phyloP scores from a whole-genome alignment of 805 yeast species.

The Yarrowia sp. region DNA sequence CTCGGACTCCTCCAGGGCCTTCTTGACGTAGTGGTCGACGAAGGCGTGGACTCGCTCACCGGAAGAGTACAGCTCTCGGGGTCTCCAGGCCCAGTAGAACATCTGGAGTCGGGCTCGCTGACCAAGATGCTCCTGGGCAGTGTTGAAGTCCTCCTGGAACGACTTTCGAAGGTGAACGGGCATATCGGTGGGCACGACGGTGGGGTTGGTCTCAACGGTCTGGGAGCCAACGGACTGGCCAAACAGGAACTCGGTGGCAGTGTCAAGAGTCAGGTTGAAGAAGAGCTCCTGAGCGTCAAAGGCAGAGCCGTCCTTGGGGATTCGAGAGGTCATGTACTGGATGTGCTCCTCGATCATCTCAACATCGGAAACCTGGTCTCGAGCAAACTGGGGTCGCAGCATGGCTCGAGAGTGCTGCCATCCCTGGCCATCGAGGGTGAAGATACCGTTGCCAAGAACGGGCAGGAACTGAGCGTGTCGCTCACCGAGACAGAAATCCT shows the following conservation, averaged over 20 bases:
- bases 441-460: conserved; percentile 51
- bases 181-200: conserved; percentile 41
- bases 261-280: conserved; percentile 49
- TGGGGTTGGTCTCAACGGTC: conserved; percentile 38
- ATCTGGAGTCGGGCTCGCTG: conserved; percentile 43
- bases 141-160: conserved; percentile 43
- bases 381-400: conserved; percentile 51
- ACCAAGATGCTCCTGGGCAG: conserved; percentile 42
- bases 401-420: conserved; percentile 52
- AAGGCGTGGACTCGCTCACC: conserved; percentile 48
- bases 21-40: conserved; percentile 54
- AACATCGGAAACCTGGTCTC: conserved; percentile 49
- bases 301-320: conserved; percentile 39
- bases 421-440: conserved; percentile 50
- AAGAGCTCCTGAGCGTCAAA: conserved; percentile 48
- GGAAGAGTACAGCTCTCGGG: conserved; percentile 49
- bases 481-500: conserved; percentile 47
- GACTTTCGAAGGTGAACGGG: conserved; percentile 42
- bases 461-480: conserved; percentile 47
- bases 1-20: conserved; percentile 48
- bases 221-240: conserved; percentile 48
- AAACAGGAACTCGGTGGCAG: conserved; percentile 50
- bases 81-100: conserved; percentile 42
- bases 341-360: conserved; percentile 47
- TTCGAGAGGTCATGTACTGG: conserved; percentile 40